These are phyloP conservation scores for Otatea glauca DNA, from an alignment of 176 grass and related monocot genomes.

Conservation along the genomic window DNA sequence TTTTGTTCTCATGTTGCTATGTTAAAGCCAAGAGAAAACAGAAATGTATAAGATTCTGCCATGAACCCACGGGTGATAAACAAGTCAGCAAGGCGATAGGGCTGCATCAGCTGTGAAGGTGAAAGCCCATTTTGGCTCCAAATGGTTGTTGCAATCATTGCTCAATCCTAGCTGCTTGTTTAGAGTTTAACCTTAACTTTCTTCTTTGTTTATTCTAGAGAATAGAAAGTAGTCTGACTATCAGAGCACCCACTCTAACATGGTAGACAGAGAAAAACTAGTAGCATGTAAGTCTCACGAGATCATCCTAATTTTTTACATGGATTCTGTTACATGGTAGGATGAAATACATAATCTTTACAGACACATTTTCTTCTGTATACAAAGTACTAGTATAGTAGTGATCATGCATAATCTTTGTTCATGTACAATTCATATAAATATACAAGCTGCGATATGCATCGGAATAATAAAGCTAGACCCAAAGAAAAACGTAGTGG, in stretches of 20 bases:
- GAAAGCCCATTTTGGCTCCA: slow-evolving; percentile 58
- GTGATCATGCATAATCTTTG: slow-evolving; percentile 1
- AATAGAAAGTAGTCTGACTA: slow-evolving; percentile 45
- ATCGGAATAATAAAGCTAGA: neutral
- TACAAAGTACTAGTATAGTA: neutral
- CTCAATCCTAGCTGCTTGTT: slow-evolving; percentile 45
- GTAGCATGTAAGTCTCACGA: neutral
- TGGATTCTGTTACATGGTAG: neutral
- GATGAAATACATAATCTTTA: neutral
- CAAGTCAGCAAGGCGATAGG: slow-evolving; percentile 38
- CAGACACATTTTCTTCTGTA: neutral
- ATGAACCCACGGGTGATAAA: slow-evolving; percentile 44
- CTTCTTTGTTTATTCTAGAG: slow-evolving; percentile 31
- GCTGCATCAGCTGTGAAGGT: slow-evolving; percentile 57
- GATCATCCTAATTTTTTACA: neutral
- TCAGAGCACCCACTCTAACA: slow-evolving; percentile 32
- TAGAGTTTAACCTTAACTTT: slow-evolving; percentile 28
- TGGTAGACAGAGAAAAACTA: slow-evolving; percentile 29
- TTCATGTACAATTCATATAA: slow-evolving; percentile 9
- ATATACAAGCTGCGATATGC: neutral
- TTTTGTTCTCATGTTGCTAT: slow-evolving; percentile 42
- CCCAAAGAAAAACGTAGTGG: neutral
- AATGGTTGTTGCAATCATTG: slow-evolving; percentile 54
- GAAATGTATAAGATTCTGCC: slow-evolving; percentile 34
- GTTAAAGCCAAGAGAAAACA: slow-evolving; percentile 24